These are phyloP conservation scores for Arthroderma sp. DNA, from an alignment of 2,329 filamentous ascomycete genomes.

Conservation along the genomic window DNA sequence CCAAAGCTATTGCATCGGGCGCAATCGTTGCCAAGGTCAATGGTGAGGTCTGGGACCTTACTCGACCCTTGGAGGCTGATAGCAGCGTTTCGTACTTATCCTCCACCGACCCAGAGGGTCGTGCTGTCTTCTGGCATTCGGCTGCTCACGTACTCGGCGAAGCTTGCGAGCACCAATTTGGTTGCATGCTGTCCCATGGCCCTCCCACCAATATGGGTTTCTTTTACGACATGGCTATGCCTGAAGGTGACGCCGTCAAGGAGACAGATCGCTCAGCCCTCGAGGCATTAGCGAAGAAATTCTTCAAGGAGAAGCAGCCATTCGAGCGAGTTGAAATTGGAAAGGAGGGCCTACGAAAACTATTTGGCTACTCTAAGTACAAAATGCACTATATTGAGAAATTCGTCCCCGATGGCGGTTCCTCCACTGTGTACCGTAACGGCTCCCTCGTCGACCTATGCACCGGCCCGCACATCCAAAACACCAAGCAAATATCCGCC, in stretches of 20 bases:
- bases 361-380: slow-evolving; percentile 97
- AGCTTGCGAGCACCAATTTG: slow-evolving; percentile 78
- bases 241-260: slow-evolving; percentile 55
- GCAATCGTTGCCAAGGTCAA: slow-evolving; percentile 72
- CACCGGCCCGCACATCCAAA: slow-evolving; percentile 84
- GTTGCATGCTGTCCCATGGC: slow-evolving; percentile 85
- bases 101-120: slow-evolving; percentile 64
- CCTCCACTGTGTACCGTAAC: slow-evolving; percentile 86
- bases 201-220: slow-evolving; percentile 85
- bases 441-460: slow-evolving; percentile 92
- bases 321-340: slow-evolving; percentile 82
- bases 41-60: slow-evolving; percentile 78
- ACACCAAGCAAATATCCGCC: slow-evolving; percentile 85
- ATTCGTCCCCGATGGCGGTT: slow-evolving; percentile 72
- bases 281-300: slow-evolving; percentile 64
- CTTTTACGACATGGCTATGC: slow-evolving; percentile 92
- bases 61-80: slow-evolving; percentile 75
- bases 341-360: slow-evolving; percentile 83
- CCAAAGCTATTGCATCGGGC: slow-evolving; percentile 77
- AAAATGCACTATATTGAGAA: slow-evolving; percentile 96
- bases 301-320: slow-evolving; percentile 92
- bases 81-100: slow-evolving; percentile 74
- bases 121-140: slow-evolving; percentile 96
- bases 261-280: slow-evolving; percentile 72
- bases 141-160: slow-evolving; percentile 90